Base-by-base conservation (phyloP, 2,329 filamentous ascomycete genomes). In the Gremmenia infestans region DNA sequence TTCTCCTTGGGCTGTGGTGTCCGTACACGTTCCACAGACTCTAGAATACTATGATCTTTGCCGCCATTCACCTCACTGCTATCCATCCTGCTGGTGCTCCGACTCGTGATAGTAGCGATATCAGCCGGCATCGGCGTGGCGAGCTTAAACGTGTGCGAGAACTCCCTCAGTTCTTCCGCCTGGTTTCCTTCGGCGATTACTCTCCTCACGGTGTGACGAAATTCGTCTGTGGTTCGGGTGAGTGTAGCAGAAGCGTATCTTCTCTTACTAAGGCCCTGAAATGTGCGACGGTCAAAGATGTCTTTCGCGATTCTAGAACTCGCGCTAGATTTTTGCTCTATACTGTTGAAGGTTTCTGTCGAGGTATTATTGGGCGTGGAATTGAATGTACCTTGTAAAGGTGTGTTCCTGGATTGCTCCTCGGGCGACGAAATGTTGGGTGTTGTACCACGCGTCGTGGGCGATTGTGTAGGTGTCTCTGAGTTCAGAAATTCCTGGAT, bases 61-160 rank as follows among this genome's bases (percentile, higher is more conserved):
- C 17, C 7, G 11, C 19, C 42, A 45, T 45, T 12, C 17, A 12
- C 22, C 11, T 45, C 22, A 19, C 22, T 12, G n/a, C 9, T 7
- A 23, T 48, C 36, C 11, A 15, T 35, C 15, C 17, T 48, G 22
- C 23, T 53, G n/a, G 7, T 53, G 17, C 17, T 35, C 8, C 22
- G 19, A n/a, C 6, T 42, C 36, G 22, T 39, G 9, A 55, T 50
- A 2, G 46, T 19, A 32, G 32, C 48, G 12, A 51, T 42, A 14
- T 55, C 53, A 14, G 22, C 17, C 11, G 53, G 53, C 40, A 55
- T 32, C 6, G 53, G 48, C 22, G 22, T 48, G n/a, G 7, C 35
- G 25, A 55, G 37, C 22, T 48, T 55, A 35, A 51, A 52, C 7
- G n/a, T 25, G 36, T 19, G 15, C 6, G 37, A 37, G 11, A 55